Base-by-base conservation (phyloP, 352 stramenopile species). In the Globisporangium radiosum region DNA sequence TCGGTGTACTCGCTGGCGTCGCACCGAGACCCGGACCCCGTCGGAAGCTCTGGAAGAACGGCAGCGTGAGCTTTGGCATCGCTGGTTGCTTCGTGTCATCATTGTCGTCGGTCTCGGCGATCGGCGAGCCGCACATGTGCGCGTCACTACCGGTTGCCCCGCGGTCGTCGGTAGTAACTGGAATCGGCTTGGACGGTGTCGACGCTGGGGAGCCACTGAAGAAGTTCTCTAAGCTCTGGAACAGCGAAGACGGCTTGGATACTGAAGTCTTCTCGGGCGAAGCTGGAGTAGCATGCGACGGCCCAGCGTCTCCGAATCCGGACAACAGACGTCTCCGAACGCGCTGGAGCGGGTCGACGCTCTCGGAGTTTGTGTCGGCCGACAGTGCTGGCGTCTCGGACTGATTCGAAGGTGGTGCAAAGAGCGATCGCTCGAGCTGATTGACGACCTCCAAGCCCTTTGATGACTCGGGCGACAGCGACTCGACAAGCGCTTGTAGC, bases 31-130 rank as follows among this genome's bases (percentile, higher is more conserved):
- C 73, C 8, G 76, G 78, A 5, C 75, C 78, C 49, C 80, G 81
- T 57, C 75, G 69, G 9, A 86, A 82, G 54, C 78, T 85, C 60
- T 90, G 81, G 53, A 90, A 88, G 51, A 90, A 79, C 10, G 78
- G 76, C 7, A 90, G 58, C 1, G 81, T 74, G 14, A 87, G 53
- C 48, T 88, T 90, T 3, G 70, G 64, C n/a, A 48, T 49, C n/a
- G 37, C 25, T 4, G 13, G 0, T 39, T 51, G 56, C 14, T 9
- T 48, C 5, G 47, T 37, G 3, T 66, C 43, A 11, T 69, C 43
- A 33, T 3, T 33, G 39, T 39, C 7, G 40, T 39, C 14, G 4
- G 47, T 63, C 39, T 58, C 60, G 45, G 33, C 13, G 13, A 49
- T 11, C 19, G 43, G 25, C 15, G 47, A 66, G 17, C 47, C 42